Conservation (phyloP, 2,329 filamentous ascomycete genomes). For the Aspergillus sp. region DNA sequence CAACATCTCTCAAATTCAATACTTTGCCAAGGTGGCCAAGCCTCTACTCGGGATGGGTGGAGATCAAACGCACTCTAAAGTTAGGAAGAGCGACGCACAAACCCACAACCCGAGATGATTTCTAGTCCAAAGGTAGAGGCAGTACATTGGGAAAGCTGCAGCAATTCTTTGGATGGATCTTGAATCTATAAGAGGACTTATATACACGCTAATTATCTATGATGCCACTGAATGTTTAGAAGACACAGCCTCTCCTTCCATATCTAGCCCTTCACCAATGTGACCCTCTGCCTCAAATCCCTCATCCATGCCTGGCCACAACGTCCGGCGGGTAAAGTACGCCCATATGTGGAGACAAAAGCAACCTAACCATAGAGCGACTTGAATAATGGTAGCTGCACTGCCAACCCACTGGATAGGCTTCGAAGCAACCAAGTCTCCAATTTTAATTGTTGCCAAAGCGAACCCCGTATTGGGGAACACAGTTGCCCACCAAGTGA, state of each 20-base stretch:
- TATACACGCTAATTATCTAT: too few relatives aligned
- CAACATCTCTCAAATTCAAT: too few relatives aligned
- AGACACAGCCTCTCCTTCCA: not conserved
- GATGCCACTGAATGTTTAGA: not conserved
- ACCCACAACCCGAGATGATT: too few relatives aligned
- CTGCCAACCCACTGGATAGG: not conserved
- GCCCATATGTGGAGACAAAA: not conserved
- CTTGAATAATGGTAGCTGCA: not conserved
- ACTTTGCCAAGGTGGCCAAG: too few relatives aligned
- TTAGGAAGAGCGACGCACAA: too few relatives aligned
- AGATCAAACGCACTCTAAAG: too few relatives aligned
- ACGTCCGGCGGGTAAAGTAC: not conserved
- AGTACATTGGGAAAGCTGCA: too few relatives aligned
- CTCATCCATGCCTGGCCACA: constrained; percentile 3
- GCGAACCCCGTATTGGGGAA: not conserved
- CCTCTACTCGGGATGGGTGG: too few relatives aligned
- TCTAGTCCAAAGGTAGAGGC: too few relatives aligned
- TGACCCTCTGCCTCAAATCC: not conserved
- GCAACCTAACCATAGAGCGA: not conserved
- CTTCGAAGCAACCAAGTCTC: not conserved
- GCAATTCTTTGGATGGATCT: too few relatives aligned
- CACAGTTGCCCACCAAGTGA: not conserved
- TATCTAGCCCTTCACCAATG: not conserved
- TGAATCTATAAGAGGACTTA: too few relatives aligned
- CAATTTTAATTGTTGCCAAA: not conserved